Evolutionary conservation across 805 yeast species (phyloP), one percentile per base, ranked within the genome.

Genomic region (Myxozyma melibiosi): DNA sequence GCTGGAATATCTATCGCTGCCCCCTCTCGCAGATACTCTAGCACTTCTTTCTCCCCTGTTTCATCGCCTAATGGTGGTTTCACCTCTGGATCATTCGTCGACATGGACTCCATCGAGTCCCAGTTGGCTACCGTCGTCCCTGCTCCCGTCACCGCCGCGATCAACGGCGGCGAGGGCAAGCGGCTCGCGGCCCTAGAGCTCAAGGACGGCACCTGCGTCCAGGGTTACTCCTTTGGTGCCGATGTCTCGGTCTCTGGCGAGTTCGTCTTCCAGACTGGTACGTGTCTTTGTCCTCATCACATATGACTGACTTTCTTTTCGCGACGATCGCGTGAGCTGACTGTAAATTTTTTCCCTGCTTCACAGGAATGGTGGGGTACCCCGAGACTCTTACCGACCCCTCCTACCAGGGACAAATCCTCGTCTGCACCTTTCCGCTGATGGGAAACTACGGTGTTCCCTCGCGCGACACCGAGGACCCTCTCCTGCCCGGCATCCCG

Each of bases 381-480:
- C 98, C 99, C 16, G 99, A 94, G 74, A 88, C 97, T 7, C 90
- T 94, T 95, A 94, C 99, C 22, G 99, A 94, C 74, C 99, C 99
- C 37, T 90, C 97, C 5, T 94, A 94, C 74, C 85, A 84, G 67
- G 99, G 99, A 50, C 99, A 94, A 78, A 94, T 94, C 66, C 82
- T 94, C 65, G 96, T 94, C 60, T 89, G 94, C 76, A 94, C 99
- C 6, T 97, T 90, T 74, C 99, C 99, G 22, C 80, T 94, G 70
- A 90, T 94, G 68, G 99, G 99, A 65, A 94, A 94, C 75, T 94
- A 94, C 74, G 99, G 99, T 84, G 99, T 94, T 55, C 99, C 99
- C 61, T 96, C 90, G 73, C 85, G 92, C 68, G 77, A 82, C 61
- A 76, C 80, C 69, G 79, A 78, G 72, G 96, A 89, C 70, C 96